A percentile compares a stretch with the other conserved stretches of the same genome.
Evolutionary conservation across 768 basidiomycete genomes (phyloP).

Genomic region (Boletus insuetus): DNA sequence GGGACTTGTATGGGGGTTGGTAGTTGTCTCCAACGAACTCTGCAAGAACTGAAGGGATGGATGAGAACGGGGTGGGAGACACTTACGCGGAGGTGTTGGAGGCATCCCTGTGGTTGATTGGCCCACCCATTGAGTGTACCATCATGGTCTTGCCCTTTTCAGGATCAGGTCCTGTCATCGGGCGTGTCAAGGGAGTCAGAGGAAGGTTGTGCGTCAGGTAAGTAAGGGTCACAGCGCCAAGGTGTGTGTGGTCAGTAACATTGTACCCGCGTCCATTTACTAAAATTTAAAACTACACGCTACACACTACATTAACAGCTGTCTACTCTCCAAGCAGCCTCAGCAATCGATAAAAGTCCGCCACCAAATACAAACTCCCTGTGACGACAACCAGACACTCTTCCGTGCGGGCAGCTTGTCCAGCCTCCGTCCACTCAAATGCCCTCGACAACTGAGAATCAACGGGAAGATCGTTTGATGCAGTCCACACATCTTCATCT

Average conservation of each 20-base stretch:
- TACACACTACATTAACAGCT: not conserved
- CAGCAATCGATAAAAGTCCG: conserved; percentile 78
- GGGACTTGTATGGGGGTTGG: conserved; percentile 26
- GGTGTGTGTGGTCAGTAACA: not conserved
- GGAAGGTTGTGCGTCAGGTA: conserved; percentile 1
- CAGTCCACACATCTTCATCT: conserved; percentile 46
- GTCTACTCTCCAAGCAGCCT: conserved; percentile 8
- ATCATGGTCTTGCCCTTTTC: conserved; percentile 10
- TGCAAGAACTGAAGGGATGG: conserved; percentile 7
- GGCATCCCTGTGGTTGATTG: conserved; percentile 31
- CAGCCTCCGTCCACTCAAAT: conserved; percentile 41
- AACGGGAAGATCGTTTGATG: conserved; percentile 33
- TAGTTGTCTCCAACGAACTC: conserved; percentile 13
- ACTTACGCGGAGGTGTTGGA: conserved; percentile 22
- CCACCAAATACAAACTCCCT: conserved; percentile 93
- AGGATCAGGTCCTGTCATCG: conserved; percentile 8
- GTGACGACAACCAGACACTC: conserved; percentile 67
- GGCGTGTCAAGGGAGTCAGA: conserved; percentile 8
- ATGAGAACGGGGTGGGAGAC: not conserved
- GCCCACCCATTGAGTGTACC: conserved; percentile 6
- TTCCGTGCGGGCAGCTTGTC: conserved; percentile 2
- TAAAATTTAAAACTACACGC: no score
- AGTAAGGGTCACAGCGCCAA: not conserved
- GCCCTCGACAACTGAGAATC: conserved; percentile 43
- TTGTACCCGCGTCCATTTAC: not conserved